phyloP scores from a whole-genome alignment of 768 basidiomycete species.

The Dacryopinax spathularia region DNA sequence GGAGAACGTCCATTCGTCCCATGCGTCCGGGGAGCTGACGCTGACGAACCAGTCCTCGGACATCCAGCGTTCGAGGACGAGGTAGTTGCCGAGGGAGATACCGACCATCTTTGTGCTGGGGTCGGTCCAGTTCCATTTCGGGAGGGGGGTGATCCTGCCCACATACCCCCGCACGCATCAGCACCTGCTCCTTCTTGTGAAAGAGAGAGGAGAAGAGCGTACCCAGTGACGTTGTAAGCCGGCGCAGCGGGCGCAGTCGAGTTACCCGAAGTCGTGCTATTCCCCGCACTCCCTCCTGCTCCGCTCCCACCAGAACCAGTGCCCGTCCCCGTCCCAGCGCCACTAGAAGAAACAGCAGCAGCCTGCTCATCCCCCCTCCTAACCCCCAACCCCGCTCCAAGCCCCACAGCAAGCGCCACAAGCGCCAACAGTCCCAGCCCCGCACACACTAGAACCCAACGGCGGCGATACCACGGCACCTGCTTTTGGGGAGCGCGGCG shows the following conservation, averaged over 20 bases:
- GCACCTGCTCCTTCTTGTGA: too few species aligned
- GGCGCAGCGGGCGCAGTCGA: background rate
- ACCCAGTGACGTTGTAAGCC: background rate
- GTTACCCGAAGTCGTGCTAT: background rate
- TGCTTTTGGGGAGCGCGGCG: background rate
- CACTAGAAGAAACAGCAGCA: too few species aligned
- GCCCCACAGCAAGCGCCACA: background rate
- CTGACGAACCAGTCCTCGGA: slow-evolving; percentile 4
- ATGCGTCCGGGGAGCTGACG: background rate
- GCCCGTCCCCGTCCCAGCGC: background rate
- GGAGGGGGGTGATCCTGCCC: slow-evolving; percentile 8
- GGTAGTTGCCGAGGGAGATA: slow-evolving; percentile 12
- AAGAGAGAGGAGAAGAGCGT: background rate
- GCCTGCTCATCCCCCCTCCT: too few species aligned
- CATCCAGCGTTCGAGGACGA: slow-evolving; percentile 16
- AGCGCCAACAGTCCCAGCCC: background rate
- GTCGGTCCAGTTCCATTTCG: slow-evolving; percentile 12
- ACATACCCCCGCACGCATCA: too few species aligned
- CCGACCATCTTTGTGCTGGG: slow-evolving; percentile 12
- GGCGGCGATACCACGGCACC: background rate
- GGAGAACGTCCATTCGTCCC: slow-evolving; percentile 13
- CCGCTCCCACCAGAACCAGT: background rate
- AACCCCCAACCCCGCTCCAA: background rate
- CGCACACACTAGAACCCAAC: background rate
- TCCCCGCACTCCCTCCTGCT: background rate